Evolutionary conservation across 2,329 filamentous ascomycete genomes (phyloP).

Genomic region (Xylariaceae sp.): DNA sequence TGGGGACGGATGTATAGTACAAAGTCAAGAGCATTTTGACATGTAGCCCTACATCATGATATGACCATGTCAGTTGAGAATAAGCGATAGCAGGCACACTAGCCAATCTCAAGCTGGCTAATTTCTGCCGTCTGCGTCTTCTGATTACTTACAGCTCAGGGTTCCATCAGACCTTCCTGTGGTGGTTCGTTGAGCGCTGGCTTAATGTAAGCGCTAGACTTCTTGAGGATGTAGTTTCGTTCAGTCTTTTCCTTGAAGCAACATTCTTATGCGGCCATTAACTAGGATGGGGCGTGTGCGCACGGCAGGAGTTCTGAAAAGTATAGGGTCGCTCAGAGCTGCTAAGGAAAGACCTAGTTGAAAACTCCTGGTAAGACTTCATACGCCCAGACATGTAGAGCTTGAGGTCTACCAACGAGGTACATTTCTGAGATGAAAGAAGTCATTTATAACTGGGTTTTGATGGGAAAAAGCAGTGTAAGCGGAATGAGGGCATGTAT

Average conservation of each 20-base stretch:
- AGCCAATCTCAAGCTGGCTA: slow-evolving; percentile 13
- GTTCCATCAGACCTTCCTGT: slow-evolving; percentile 27
- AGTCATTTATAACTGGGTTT: not conserved
- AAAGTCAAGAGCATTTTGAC: slow-evolving; percentile 6
- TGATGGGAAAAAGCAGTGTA: slow-evolving; percentile 2
- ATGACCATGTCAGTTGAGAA: slow-evolving; percentile 11
- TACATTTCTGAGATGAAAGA: not conserved
- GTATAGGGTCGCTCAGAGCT: not conserved
- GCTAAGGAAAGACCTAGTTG: not conserved
- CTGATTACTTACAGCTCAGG: slow-evolving; percentile 19
- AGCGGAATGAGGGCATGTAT: not conserved
- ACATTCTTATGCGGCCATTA: slow-evolving; percentile 17
- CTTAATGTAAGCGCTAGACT: slow-evolving; percentile 33
- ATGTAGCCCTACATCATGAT: slow-evolving; percentile 28
- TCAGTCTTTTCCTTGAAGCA: slow-evolving; percentile 17
- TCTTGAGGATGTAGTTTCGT: slow-evolving; percentile 23
- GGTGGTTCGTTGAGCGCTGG: slow-evolving; percentile 26
- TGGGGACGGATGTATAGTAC: slow-evolving; percentile 9
- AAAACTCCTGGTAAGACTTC: not conserved
- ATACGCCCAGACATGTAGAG: not conserved
- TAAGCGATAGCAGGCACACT: slow-evolving; percentile 11
- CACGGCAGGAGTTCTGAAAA: slow-evolving; percentile 1
- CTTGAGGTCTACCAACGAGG: not conserved
- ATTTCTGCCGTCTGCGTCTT: slow-evolving; percentile 16
- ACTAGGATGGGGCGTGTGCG: slow-evolving; percentile 9